Percentiles rank a stretch among this genome's conserved stretches.
Evolutionary conservation across 352 stramenopile genomes (phyloP).

Genomic region (Globisporangium cederbergense): DNA sequence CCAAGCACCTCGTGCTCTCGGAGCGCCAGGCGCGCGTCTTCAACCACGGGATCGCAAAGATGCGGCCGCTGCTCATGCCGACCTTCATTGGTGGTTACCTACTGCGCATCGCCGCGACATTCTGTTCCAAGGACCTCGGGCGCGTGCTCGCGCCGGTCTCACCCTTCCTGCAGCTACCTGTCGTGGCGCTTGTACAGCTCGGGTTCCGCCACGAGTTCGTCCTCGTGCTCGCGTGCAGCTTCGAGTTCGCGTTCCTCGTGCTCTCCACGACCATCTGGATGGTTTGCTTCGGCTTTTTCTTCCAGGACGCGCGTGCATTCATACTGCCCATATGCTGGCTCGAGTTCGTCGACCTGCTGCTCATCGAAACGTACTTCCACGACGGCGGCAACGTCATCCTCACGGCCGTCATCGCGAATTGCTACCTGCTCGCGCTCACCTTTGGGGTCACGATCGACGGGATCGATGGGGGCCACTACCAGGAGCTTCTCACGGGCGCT

Average conservation of each 20-base stretch:
- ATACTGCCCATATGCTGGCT: constrained; percentile 12
- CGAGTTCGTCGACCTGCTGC: constrained; percentile 14
- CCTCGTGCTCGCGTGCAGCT: constrained; percentile 9
- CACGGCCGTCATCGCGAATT: background rate
- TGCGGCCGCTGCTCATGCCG: background rate
- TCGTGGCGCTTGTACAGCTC: constrained; percentile 1
- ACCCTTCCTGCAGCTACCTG: constrained; percentile 7
- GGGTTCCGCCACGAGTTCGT: constrained; percentile 14
- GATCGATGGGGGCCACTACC: constrained; percentile 1
- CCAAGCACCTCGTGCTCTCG: constrained; percentile 9
- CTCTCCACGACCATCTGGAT: constrained; percentile 7
- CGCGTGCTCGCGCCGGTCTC: constrained; percentile 12
- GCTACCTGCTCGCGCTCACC: constrained; percentile 7
- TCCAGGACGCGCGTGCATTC: constrained; percentile 4
- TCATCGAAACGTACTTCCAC: constrained; percentile 16
- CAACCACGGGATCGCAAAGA: background rate
- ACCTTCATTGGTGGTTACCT: constrained; percentile 5
- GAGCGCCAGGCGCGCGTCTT: background rate
- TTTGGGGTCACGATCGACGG: background rate
- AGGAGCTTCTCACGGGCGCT: background rate
- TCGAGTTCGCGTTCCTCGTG: constrained; percentile 14
- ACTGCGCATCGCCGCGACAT: constrained; percentile 1
- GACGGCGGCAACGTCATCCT: constrained; percentile 1
- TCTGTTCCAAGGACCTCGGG: background rate
- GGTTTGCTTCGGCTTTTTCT: constrained; percentile 1